A percentile compares a stretch with the other conserved stretches of the same genome.
These are phyloP conservation scores for Quercus lobata DNA, from an alignment of 331 rosid genomes.

Conservation along the genomic window DNA sequence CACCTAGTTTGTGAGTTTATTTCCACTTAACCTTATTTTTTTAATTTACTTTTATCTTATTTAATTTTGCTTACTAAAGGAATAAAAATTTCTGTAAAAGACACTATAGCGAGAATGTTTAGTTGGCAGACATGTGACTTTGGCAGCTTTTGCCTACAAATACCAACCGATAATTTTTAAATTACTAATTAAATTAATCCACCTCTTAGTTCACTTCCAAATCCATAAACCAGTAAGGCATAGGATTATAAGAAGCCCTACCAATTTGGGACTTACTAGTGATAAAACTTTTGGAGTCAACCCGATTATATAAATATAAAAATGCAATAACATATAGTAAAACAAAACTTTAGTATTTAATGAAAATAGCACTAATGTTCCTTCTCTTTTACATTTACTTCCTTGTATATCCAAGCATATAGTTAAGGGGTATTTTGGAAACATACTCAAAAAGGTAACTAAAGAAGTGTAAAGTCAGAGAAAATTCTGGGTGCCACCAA, in stretches of 20 bases:
- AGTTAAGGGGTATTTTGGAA: too few species aligned
- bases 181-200: slow-evolving; percentile 33
- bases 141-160: slow-evolving; percentile 55
- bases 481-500: too few species aligned
- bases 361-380: too few species aligned
- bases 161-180: slow-evolving; percentile 10
- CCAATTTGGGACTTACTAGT: background rate
- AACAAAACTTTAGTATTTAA: too few species aligned
- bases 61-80: too few species aligned
- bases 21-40: too few species aligned
- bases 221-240: background rate
- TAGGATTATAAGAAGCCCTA: background rate
- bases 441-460: too few species aligned
- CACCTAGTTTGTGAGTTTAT: too few species aligned
- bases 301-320: background rate
- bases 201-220: slow-evolving; percentile 21
- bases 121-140: slow-evolving; percentile 36
- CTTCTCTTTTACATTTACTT: background rate
- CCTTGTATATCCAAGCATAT: background rate
- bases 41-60: too few species aligned
- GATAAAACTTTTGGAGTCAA: slow-evolving; percentile 9
- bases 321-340: background rate
- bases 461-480: too few species aligned
- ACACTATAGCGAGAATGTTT: too few species aligned
- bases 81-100: too few species aligned